Evolutionary conservation across 2,329 filamentous ascomycete genomes (phyloP).

Genomic region (Cladophialophora chaetospira): DNA sequence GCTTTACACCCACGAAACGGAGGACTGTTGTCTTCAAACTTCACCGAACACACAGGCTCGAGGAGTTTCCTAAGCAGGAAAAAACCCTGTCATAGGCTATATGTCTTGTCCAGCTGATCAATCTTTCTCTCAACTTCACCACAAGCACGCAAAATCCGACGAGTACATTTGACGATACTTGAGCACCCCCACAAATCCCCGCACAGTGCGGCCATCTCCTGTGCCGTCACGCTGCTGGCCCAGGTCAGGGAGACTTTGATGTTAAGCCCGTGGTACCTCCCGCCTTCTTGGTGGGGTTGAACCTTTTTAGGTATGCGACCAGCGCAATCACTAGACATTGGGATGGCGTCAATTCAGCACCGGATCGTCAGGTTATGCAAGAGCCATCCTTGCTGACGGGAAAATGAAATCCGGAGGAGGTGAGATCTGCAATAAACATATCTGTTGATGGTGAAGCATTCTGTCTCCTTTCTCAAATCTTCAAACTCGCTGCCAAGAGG

Average conservation of each 20-base stretch:
- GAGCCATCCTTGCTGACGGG: background rate
- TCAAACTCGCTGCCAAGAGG: background rate
- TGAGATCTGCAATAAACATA: slow-evolving; percentile 3
- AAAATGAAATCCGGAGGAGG: background rate
- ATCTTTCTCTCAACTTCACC: background rate
- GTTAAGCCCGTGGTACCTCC: background rate
- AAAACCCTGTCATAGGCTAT: background rate
- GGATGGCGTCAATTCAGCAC: too few relatives aligned
- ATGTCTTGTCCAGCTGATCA: background rate
- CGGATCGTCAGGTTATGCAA: background rate
- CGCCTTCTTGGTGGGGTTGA: background rate
- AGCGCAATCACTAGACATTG: background rate
- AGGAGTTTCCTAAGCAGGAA: too few relatives aligned
- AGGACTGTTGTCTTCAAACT: too few relatives aligned
- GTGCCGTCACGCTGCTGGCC: too few relatives aligned
- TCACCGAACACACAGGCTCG: too few relatives aligned
- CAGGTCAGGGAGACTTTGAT: background rate
- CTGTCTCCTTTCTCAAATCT: background rate
- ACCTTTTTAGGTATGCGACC: background rate
- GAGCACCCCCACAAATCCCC: background rate
- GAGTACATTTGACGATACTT: background rate
- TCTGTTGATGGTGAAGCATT: background rate
- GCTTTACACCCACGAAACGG: too few relatives aligned
- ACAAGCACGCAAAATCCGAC: background rate
- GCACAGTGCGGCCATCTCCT: background rate